Percentiles rank a stretch among this genome's conserved stretches.
phyloP scores from a whole-genome alignment of 768 basidiomycete species.

The Naganishia friedmannii region DNA sequence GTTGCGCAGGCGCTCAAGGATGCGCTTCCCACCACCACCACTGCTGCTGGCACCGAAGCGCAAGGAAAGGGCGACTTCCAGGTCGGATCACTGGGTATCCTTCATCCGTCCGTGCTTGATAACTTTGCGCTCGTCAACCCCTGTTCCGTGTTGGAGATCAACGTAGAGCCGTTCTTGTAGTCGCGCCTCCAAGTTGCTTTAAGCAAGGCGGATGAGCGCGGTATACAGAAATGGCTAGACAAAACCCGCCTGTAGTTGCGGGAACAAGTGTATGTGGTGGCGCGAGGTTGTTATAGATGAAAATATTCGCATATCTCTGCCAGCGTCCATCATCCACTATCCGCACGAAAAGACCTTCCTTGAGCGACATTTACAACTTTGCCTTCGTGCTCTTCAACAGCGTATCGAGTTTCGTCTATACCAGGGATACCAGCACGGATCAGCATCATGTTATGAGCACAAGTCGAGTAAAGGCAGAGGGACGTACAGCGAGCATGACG shows the following conservation, averaged over 20 bases:
- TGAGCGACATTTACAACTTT: neutral
- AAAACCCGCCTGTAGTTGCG: neutral
- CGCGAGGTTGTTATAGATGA: neutral
- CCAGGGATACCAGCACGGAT: neutral
- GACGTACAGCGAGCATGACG: slow-evolving; percentile 33
- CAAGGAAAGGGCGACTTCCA: slow-evolving; percentile 58
- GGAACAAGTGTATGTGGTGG: neutral
- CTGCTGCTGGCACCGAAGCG: neutral
- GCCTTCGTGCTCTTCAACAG: slow-evolving; percentile 18
- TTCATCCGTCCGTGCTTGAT: slow-evolving; percentile 85
- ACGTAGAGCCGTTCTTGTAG: slow-evolving; percentile 89
- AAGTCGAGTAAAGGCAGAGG: too few species aligned
- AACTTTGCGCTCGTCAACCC: slow-evolving; percentile 94
- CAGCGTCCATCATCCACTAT: too few species aligned
- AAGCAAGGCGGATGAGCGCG: too few species aligned
- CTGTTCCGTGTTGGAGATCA: slow-evolving; percentile 91
- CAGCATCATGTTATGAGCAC: neutral
- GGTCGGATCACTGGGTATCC: slow-evolving; percentile 86
- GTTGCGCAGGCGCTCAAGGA: slow-evolving; percentile 32
- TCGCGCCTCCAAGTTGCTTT: too few species aligned
- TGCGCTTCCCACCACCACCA: slow-evolving; percentile 23
- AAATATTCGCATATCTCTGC: neutral
- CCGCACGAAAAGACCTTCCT: too few species aligned
- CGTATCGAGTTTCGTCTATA: slow-evolving; percentile 19
- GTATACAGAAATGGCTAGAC: too few species aligned